phyloP scores from a whole-genome alignment of 306 rosid species.

The Cicer pinnatifidum region DNA sequence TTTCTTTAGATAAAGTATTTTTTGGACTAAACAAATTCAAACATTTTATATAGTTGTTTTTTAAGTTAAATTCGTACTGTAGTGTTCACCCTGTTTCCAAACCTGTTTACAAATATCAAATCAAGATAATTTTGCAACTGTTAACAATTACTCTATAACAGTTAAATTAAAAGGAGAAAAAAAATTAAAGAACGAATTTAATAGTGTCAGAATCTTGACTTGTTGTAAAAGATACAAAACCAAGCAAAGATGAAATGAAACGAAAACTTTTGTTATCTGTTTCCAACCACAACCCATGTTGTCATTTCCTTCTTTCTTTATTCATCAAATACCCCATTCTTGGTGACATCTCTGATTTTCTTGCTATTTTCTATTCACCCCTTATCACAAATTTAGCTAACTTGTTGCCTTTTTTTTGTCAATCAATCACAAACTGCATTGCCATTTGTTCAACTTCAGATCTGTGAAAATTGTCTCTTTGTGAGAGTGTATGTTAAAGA shows the following conservation, averaged over 20 bases:
- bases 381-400: constrained; percentile 37
- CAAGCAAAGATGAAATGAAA: constrained; percentile 48
- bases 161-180: constrained; percentile 29
- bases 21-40: too few species aligned
- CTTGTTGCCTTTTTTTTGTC: constrained; percentile 39
- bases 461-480: constrained; percentile 45
- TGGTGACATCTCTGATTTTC: constrained; percentile 48
- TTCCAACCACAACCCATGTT: constrained; percentile 67
- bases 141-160: constrained; percentile 29
- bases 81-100: too few species aligned
- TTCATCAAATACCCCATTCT: constrained; percentile 47
- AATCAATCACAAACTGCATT: constrained; percentile 36
- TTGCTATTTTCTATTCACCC: constrained; percentile 22
- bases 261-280: constrained; percentile 65
- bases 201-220: constrained; percentile 59
- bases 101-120: too few species aligned
- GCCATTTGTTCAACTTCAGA: constrained; percentile 51
- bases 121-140: constrained; percentile 8
- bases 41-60: too few species aligned
- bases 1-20: too few species aligned
- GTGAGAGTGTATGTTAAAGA: constrained; percentile 42
- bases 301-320: constrained; percentile 48
- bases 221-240: constrained; percentile 45
- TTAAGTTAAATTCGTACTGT: too few species aligned
- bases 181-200: constrained; percentile 44